Conservation (phyloP, 345 rosid species). For the Combretum micranthum region DNA sequence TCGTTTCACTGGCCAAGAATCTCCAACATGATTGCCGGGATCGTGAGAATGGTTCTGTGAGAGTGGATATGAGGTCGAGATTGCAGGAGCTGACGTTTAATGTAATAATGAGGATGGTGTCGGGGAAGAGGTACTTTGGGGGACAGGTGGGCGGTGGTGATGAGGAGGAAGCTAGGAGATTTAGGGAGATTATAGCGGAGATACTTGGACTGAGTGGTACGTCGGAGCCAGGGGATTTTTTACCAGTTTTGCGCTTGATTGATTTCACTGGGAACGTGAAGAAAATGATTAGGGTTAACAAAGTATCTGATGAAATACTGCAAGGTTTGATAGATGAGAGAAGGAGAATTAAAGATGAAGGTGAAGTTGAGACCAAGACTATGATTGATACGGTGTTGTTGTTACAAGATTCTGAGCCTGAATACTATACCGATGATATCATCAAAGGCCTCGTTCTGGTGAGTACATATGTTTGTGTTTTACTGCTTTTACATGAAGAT, state of each 20-base stretch:
- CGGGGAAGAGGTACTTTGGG: conserved; percentile 13
- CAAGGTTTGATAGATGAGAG: conserved; percentile 7
- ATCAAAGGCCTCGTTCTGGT: conserved; percentile 18
- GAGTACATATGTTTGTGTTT: too few relatives aligned
- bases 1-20: conserved; percentile 6
- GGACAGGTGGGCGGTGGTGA: background rate
- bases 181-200: conserved; percentile 7
- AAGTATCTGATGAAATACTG: background rate
- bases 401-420: conserved; percentile 14
- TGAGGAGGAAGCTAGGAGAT: background rate
- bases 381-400: conserved; percentile 10
- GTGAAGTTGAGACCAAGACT: background rate
- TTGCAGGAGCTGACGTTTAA: conserved; percentile 10
- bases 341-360: background rate
- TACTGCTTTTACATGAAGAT: too few relatives aligned
- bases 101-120: conserved; percentile 16
- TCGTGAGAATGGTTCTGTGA: background rate
- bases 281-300: background rate
- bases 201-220: conserved; percentile 2
- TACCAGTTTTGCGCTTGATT: conserved; percentile 6
- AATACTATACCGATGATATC: conserved; percentile 9
- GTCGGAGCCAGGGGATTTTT: conserved; percentile 6
- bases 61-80: conserved; percentile 8
- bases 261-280: conserved; percentile 4
- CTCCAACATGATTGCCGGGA: background rate